These are phyloP conservation scores for Rosa persica DNA, from an alignment of 306 rosid species.

Conservation along the genomic window DNA sequence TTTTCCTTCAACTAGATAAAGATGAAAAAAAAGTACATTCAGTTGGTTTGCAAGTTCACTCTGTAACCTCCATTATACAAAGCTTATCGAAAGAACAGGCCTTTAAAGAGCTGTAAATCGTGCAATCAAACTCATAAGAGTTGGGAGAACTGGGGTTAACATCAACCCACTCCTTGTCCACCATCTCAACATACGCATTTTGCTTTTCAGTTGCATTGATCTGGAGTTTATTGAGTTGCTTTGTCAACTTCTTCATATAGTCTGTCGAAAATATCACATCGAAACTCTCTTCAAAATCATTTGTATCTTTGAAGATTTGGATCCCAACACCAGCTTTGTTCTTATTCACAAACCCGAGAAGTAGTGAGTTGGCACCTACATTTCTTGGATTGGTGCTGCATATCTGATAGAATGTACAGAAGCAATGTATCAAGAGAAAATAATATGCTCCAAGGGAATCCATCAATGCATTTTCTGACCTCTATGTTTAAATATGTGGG, in stretches of 20 bases:
- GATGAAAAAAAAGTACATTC: neutral
- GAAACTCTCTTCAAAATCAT: slow-evolving; percentile 45
- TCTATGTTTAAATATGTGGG: neutral
- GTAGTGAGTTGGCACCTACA: slow-evolving; percentile 49
- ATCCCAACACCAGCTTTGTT: slow-evolving; percentile 60
- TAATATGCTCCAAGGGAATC: neutral
- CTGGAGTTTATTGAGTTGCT: slow-evolving; percentile 55
- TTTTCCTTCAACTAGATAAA: neutral
- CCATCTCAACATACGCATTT: slow-evolving; percentile 56
- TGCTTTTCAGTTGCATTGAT: slow-evolving; percentile 56
- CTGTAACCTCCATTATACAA: slow-evolving; percentile 57
- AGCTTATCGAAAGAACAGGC: slow-evolving; percentile 56
- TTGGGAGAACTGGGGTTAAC: slow-evolving; percentile 59
- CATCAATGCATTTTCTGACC: neutral
- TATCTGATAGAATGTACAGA: slow-evolving; percentile 48
- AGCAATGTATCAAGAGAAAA: slow-evolving; percentile 19
- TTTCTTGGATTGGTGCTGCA: slow-evolving; percentile 51
- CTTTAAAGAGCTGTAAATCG: slow-evolving; percentile 61
- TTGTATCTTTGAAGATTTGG: slow-evolving; percentile 41
- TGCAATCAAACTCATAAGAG: slow-evolving; percentile 65
- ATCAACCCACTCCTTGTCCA: slow-evolving; percentile 78
- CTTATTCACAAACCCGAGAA: slow-evolving; percentile 56
- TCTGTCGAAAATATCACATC: slow-evolving; percentile 66
- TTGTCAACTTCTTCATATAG: slow-evolving; percentile 50
- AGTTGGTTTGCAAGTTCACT: slow-evolving; percentile 23